Conservation (phyloP, 1,284 basidiomycete species). For the Trichosporon coremiiforme region DNA sequence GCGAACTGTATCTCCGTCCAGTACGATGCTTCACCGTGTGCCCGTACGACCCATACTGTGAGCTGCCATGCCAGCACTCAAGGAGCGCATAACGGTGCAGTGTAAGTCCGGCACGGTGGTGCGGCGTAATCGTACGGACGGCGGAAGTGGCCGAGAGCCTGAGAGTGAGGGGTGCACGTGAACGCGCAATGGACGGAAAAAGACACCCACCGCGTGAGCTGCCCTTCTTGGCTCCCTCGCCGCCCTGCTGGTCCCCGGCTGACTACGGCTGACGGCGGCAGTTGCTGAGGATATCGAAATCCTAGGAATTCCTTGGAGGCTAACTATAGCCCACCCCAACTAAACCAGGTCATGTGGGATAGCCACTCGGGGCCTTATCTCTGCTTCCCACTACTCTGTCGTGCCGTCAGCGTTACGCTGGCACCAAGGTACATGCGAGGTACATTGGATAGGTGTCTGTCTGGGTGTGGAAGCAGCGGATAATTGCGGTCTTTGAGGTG, state of each 20-base stretch:
- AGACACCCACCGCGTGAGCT: not conserved
- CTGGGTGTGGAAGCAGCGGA: not conserved
- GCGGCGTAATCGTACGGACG: too few species aligned
- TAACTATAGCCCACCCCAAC: not conserved
- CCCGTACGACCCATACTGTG: too few species aligned
- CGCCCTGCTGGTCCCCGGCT: too few species aligned
- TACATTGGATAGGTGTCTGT: not conserved
- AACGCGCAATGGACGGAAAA: not conserved
- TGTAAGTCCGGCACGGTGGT: not conserved
- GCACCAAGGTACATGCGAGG: not conserved
- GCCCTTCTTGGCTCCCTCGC: too few species aligned
- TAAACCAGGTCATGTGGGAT: not conserved
- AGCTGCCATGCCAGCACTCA: too few species aligned
- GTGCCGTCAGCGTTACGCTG: not conserved
- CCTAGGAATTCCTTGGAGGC: not conserved
- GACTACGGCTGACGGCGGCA: not conserved
- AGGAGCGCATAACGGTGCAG: too few species aligned
- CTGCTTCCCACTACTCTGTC: not conserved
- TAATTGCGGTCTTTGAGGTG: not conserved
- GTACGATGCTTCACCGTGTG: too few species aligned
- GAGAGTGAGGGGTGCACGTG: too few species aligned
- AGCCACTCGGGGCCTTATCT: not conserved
- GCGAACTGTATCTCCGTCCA: too few species aligned
- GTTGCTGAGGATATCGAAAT: not conserved
- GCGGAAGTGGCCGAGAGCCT: too few species aligned